Evolutionary conservation across 78 protist genomes (phyloP).

Genomic region (Dictyostelium firmibasis): DNA sequence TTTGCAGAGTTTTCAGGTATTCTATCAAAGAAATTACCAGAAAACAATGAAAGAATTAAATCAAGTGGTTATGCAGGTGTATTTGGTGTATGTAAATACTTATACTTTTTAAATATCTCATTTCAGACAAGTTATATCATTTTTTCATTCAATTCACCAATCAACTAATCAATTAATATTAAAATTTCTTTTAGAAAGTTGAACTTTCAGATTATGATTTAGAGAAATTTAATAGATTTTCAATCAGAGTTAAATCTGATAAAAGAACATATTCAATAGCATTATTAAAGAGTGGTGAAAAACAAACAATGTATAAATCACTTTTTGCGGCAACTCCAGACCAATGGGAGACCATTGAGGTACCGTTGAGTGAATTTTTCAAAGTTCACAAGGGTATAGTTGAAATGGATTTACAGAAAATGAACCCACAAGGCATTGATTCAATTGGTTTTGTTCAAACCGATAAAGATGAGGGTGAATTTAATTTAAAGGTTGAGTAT

Average conservation of each 20-base stretch:
- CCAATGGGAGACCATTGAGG: slow-evolving; percentile 57
- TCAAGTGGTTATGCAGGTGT: slow-evolving; percentile 46
- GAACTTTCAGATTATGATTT: neutral
- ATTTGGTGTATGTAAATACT: neutral
- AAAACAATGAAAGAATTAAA: slow-evolving; percentile 11
- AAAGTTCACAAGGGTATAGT: slow-evolving; percentile 42
- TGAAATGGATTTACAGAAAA: neutral
- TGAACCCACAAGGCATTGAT: neutral
- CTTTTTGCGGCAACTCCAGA: slow-evolving; percentile 16
- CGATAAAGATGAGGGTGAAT: slow-evolving; percentile 46
- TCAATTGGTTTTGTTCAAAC: slow-evolving; percentile 61
- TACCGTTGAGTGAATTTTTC: slow-evolving; percentile 23
- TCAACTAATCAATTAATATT: neutral
- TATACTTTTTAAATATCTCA: neutral
- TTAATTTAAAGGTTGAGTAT: slow-evolving; percentile 26
- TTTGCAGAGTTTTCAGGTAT: slow-evolving; percentile 25
- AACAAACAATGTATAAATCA: slow-evolving; percentile 46
- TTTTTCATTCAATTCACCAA: neutral
- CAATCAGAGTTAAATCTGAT: slow-evolving; percentile 12
- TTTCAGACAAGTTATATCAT: too few species aligned
- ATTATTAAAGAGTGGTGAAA: slow-evolving; percentile 20
- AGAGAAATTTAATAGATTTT: neutral
- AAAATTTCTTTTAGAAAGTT: neutral
- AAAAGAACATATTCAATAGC: slow-evolving; percentile 40
- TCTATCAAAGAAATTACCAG: slow-evolving; percentile 43